Evolutionary conservation across 805 yeast genomes (phyloP).

Genomic region (Naumovozyma castellii): DNA sequence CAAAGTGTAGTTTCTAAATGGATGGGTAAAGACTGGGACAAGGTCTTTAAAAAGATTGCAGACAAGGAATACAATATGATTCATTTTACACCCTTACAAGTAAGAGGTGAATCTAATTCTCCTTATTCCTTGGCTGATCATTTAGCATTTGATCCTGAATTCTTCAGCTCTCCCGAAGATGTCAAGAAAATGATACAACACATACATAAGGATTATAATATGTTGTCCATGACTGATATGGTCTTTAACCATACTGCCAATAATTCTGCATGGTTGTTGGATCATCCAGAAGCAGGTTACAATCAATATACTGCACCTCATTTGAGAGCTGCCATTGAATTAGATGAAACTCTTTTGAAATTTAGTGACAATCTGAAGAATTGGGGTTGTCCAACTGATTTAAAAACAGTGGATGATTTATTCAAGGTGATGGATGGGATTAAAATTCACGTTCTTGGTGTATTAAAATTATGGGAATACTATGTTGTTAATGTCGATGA

Average conservation of each 20-base stretch:
- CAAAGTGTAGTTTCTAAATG: constrained; percentile 87
- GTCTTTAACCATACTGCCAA: constrained; percentile 94
- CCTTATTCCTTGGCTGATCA: constrained; percentile 92
- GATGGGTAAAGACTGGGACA: constrained; percentile 77
- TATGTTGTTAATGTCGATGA: constrained; percentile 57
- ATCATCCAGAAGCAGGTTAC: constrained; percentile 88
- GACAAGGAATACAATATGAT: constrained; percentile 87
- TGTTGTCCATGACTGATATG: constrained; percentile 79
- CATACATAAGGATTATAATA: constrained; percentile 45
- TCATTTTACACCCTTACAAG: constrained; percentile 89
- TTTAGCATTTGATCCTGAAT: constrained; percentile 56
- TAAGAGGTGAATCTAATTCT: constrained; percentile 81
- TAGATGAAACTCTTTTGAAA: constrained; percentile 59
- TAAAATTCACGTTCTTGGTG: constrained; percentile 54
- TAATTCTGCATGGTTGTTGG: constrained; percentile 75
- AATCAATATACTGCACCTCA: constrained; percentile 84
- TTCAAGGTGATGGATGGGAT: constrained; percentile 56
- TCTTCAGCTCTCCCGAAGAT: constrained; percentile 48
- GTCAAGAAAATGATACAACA: constrained; percentile 42
- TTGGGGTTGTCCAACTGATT: constrained; percentile 52
- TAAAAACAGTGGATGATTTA: constrained; percentile 47
- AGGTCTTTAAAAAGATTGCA: constrained; percentile 49
- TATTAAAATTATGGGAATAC: constrained; percentile 75
- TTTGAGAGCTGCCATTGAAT: constrained; percentile 69
- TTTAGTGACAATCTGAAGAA: constrained; percentile 51